Base-by-base conservation (phyloP, 352 stramenopile species). In the Phytophthora multivora region DNA sequence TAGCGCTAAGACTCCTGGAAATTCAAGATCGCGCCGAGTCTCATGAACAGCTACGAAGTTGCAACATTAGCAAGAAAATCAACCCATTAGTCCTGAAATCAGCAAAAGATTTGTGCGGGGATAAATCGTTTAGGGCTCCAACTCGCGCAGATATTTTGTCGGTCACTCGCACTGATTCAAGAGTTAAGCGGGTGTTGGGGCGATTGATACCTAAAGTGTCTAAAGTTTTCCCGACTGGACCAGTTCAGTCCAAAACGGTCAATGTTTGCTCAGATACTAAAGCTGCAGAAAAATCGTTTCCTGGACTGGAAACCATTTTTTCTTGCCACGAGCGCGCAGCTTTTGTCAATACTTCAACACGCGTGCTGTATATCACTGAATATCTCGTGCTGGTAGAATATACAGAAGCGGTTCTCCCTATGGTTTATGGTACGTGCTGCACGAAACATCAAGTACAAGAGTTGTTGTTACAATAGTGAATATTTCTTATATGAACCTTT, bases 351-450 rank as follows among this genome's bases (percentile, higher is more conserved):
- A 63, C 63, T 30, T 72, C 51, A 15, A 48, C 67, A 4, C 59
- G 54, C 11, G 63, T 78, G 7, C 55, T 78, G 5, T 69, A 66
- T 15, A 66, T 69, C 16, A 70, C 65, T 2, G 69, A 83, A 56
- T 83, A 75, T 21, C 23, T 79, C 16, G 38, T 79, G 12, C 57
- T 80, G 19, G 63, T 73, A 11, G 75, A 80, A 40, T 79, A 75
- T 43, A 69, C 63, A 4, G 65, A 79, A 33, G 66, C 70, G 2
- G 55, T 73, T 5, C 54, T 83, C 5, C 65, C 71, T 5, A 43
- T 65, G 13, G 54, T 80, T 16, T 79, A 77, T 19, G 41, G 68
- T 79, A 59, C 15, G 42, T 11, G 15, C 5, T 39, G 15, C 33
- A 39, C 33, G 33, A 16, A 39, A 16, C 33, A 39, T 8, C 35